These are phyloP conservation scores for Bruguiera parviflora DNA, from an alignment of 345 rosid genomes.

Conservation along the genomic window DNA sequence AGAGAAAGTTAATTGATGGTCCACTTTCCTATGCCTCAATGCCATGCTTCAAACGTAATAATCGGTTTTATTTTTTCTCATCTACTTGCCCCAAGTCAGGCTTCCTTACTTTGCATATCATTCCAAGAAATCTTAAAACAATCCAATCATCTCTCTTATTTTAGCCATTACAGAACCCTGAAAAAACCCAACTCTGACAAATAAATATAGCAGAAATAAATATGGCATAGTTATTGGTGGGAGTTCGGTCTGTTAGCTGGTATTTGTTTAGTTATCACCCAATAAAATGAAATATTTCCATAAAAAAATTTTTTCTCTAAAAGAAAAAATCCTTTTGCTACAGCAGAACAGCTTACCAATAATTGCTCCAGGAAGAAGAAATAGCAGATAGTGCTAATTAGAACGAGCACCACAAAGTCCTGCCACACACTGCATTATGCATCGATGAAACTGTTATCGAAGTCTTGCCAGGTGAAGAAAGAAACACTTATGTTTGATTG, in stretches of 20 bases:
- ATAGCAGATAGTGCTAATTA: slow-evolving; percentile 84
- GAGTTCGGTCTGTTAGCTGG: too few species aligned
- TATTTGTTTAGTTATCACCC: neutral
- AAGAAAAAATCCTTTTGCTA: too few species aligned
- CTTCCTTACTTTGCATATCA: neutral
- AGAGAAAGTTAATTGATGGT: too few species aligned
- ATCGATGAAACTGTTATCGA: slow-evolving; percentile 1
- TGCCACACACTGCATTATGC: slow-evolving; percentile 75
- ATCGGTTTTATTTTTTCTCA: neutral
- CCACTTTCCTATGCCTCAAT: too few species aligned
- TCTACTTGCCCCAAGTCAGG: neutral
- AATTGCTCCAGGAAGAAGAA: slow-evolving; percentile 98
- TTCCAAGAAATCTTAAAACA: neutral
- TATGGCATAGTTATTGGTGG: neutral
- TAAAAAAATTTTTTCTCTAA: too few species aligned
- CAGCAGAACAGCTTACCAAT: slow-evolving; percentile 48
- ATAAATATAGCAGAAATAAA: neutral
- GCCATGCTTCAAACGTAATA: too few species aligned
- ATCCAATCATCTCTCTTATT: neutral
- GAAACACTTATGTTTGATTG: too few species aligned
- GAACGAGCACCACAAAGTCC: slow-evolving; percentile 88
- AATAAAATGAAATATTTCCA: neutral
- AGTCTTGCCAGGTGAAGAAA: neutral
- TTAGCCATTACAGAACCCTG: neutral
- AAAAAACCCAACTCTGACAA: neutral